A percentile compares a stretch with the other conserved stretches of the same genome.
Evolutionary conservation across 192 early-diverging fungal genomes (phyloP).

Genomic region (Mortierella claussenii): DNA sequence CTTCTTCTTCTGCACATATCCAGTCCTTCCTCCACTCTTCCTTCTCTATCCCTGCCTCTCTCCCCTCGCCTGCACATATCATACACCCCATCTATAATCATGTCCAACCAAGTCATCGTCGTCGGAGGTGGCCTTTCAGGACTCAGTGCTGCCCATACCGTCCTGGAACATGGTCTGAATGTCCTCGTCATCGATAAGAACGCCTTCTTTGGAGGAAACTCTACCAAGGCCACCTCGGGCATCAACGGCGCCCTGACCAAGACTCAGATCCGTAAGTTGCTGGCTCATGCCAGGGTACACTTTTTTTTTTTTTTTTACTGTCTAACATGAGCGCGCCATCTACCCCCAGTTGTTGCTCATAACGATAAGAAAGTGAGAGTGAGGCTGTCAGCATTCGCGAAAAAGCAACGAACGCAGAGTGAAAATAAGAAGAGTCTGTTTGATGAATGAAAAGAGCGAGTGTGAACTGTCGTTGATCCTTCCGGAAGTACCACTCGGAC

Average conservation of each 20-base stretch:
- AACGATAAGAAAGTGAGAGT: no score
- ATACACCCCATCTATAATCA: neutral
- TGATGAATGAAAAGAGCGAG: no score
- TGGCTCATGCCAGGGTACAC: no score
- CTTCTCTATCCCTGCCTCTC: neutral
- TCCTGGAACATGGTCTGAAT: slow-evolving; percentile 85
- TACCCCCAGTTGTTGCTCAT: no score
- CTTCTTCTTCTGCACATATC: slow-evolving; percentile 8
- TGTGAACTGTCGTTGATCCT: no score
- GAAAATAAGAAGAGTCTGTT: no score
- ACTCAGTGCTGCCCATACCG: slow-evolving; percentile 87
- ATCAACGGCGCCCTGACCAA: slow-evolving; percentile 95
- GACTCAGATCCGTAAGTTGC: slow-evolving; percentile 77
- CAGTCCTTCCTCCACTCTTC: neutral
- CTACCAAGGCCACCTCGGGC: slow-evolving; percentile 97
- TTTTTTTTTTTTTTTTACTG: no score
- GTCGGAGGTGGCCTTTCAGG: slow-evolving; percentile 93
- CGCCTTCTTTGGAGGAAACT: slow-evolving; percentile 93
- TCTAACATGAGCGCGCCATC: no score
- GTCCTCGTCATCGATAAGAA: slow-evolving; percentile 91
- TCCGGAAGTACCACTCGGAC: no score
- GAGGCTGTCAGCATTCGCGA: no score
- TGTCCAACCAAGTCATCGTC: slow-evolving; percentile 75
- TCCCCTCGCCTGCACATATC: slow-evolving; percentile 1
- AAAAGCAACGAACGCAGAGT: no score